Evolutionary conservation across 768 basidiomycete species (phyloP), one percentile per base, ranked within the genome.

Genomic region (Pleurotus platypus): DNA sequence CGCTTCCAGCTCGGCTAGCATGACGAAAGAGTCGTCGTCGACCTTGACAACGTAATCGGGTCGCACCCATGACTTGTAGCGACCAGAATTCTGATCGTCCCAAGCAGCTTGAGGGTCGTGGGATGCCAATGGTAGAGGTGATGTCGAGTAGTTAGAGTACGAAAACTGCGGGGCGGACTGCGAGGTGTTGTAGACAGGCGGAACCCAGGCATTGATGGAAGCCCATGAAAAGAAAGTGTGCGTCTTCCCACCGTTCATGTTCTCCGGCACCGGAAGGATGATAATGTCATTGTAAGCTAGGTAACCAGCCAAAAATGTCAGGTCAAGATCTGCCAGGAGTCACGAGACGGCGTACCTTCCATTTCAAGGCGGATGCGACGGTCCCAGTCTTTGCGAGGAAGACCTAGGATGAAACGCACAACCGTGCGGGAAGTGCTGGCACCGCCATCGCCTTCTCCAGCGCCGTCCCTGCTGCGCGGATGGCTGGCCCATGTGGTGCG

Each of bases 231-330:
- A 98, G 74, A 87, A 98, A 1, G 88, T 83, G 66, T 96, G 80
- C 4, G 91, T 90, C 72, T 98, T 98, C 57, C 96, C 96, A 48
- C 81, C 75, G 71, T 98, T 98, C 96, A 98, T 98, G 70, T 98
- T 97, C 74, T 98, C 96, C 8, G 82, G 66, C 45, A 87, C 85
- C 24, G 92, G 90, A 45, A 97, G 78, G 48, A 95, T 78, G 60
- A 94, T 75, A 57, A 95, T 88, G 68, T 94, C 93, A 65, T 92
- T 89, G 69, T 86, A 92, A 69, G 82, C 91, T 93, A 22, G 67
- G 30, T 30, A 11, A 2, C 9, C 13, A 22, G 24, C 12, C 46
- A 55, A 58, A 49, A 18, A 49, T 53, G 57, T 55, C 47, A 64
- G 40, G 40, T 39, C 38, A 56, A 49, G 20, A 56, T 62, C 51